Conservation (phyloP, 2,329 filamentous ascomycete species). For the Emergomyces pasteurianus region DNA sequence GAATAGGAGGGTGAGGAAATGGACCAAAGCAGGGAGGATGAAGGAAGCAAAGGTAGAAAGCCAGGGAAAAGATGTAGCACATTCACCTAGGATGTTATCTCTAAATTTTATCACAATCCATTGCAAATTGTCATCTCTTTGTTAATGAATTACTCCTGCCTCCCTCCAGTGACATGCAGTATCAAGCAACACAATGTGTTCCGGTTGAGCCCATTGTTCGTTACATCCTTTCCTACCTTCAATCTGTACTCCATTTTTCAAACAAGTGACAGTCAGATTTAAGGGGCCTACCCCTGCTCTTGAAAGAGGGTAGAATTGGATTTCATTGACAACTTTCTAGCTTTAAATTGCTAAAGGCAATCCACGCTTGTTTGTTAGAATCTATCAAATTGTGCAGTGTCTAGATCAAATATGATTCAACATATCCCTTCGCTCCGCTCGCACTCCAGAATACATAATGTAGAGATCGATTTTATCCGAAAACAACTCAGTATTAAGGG, state of each 20-base stretch:
- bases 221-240: not conserved
- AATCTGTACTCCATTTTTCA: not conserved
- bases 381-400: not conserved
- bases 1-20: not conserved
- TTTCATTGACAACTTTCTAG: not conserved
- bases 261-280: not conserved
- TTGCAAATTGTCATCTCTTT: not conserved
- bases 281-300: no score
- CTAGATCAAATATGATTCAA: not conserved
- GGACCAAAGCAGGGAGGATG: not conserved
- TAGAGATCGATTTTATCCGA: no score
- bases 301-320: no score
- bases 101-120: not conserved
- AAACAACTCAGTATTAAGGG: no score
- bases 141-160: not conserved
- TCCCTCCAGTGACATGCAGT: not conserved
- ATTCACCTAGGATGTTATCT: not conserved
- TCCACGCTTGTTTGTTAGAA: not conserved
- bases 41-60: not conserved
- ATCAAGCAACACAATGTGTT: not conserved
- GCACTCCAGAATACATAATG: not conserved
- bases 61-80: not conserved
- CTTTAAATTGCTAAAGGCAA: not conserved
- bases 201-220: not conserved
- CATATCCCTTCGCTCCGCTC: not conserved